Evolutionary conservation across 108 stramenopile species (phyloP), one percentile per base, ranked within the genome.

Genomic region (Conticribra weissflogii): DNA sequence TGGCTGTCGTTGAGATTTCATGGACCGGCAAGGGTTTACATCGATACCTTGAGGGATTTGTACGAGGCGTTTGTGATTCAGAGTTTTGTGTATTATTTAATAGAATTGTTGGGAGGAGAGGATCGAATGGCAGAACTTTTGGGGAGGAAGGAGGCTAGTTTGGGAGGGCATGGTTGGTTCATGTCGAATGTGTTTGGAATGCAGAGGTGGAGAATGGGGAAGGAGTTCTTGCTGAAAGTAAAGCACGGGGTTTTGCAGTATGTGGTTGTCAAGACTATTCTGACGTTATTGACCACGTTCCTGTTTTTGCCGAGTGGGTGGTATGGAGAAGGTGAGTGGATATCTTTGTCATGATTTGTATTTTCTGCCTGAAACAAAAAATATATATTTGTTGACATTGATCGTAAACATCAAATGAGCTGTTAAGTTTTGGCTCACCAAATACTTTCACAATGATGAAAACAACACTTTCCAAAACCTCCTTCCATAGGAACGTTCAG

Each of bases 191-290:
- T 85, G 52, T 75, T 79, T 76, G 25, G 74, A 31, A 64, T 94
- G 61, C 41, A 81, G 32, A 74, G 83, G 8, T 91, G 90, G 94
- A 77, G 82, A 45, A 68, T 93, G 78, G 92, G 95, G 5, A 64
- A 64, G n/a, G 87, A 92, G 36, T 98, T 96, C 76, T 74, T 96
- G 68, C 28, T 85, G 21, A 87, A 88, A 48, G 86, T 92, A 68
- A 98, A 96, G 63, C 84, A 94, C 54, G 97, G 97, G 2, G 96
- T 96, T 2, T 70, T 98, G 50, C 98, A 99, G 78, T 99, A 99
- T 72, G 97, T 99, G 7, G 89, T 97, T 30, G 63, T 92, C 50
- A 97, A 97, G 60, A 87, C 83, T 8, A 36, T 90, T 22, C 71
- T 85, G 25, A 83, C 92, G 0, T 19, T 97, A 33, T 25, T 93